These are phyloP conservation scores for Lycium barbarum DNA, from an alignment of 257 asterid species.

Conservation along the genomic window DNA sequence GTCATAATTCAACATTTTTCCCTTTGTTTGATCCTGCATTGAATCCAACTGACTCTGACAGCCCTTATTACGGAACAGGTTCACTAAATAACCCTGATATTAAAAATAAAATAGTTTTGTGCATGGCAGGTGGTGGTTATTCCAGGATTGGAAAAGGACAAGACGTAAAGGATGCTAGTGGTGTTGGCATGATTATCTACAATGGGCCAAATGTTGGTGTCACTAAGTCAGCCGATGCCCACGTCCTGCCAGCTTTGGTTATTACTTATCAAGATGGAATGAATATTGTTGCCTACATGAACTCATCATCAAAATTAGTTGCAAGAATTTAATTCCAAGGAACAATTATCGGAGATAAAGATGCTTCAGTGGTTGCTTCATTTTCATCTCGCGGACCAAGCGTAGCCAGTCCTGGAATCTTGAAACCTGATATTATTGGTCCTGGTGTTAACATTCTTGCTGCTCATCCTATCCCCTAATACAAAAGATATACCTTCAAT, in stretches of 20 bases:
- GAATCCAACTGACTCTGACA: conserved; percentile 13
- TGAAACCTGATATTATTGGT: too few relatives aligned
- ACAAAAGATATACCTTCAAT: too few relatives aligned
- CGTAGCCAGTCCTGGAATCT: conserved; percentile 45
- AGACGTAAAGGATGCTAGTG: conserved; percentile 48
- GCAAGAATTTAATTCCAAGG: conserved; percentile 47
- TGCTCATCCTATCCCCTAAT: too few relatives aligned
- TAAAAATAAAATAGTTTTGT: conserved; percentile 51
- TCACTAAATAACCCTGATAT: conserved; percentile 37
- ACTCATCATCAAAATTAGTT: conserved; percentile 35
- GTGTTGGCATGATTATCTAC: conserved; percentile 52
- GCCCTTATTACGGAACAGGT: conserved; percentile 32
- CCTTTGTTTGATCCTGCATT: conserved; percentile 48
- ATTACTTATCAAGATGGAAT: conserved; percentile 33
- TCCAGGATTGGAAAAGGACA: conserved; percentile 38
- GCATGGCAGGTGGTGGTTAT: conserved; percentile 34
- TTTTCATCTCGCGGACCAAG: conserved; percentile 66
- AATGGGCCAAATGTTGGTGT: conserved; percentile 1
- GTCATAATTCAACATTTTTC: conserved; percentile 21
- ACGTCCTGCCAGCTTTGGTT: conserved; percentile 42
- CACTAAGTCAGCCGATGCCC: conserved; percentile 33
- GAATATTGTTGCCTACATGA: conserved; percentile 41
- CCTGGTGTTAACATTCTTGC: too few relatives aligned
- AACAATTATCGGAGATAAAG: conserved; percentile 46
- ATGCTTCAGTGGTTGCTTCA: conserved; percentile 49